A percentile compares a stretch with the other conserved stretches of the same genome.
These are phyloP conservation scores for Colletotrichum zoysiae DNA, from an alignment of 2,329 filamentous ascomycete genomes.

Conservation along the genomic window DNA sequence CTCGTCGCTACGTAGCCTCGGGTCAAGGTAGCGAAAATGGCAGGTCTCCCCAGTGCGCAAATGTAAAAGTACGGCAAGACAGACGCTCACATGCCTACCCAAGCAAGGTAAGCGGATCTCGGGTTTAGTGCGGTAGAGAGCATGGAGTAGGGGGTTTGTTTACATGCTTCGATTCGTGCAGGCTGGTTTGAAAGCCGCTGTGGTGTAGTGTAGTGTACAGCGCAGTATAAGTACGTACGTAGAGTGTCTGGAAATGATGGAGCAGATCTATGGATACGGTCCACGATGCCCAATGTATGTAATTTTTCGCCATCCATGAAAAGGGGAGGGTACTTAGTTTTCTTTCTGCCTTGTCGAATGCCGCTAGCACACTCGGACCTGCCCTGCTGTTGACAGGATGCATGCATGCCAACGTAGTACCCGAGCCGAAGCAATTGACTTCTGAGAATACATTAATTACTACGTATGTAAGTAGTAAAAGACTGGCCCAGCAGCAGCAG, in stretches of 20 bases:
- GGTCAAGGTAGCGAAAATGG: slow-evolving; percentile 25
- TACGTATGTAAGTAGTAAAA: background rate
- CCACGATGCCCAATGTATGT: slow-evolving; percentile 32
- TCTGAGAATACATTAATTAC: background rate
- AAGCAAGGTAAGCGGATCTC: background rate
- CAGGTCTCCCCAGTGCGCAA: background rate
- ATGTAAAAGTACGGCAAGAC: background rate
- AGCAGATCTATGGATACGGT: slow-evolving; percentile 35
- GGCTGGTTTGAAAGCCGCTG: slow-evolving; percentile 12
- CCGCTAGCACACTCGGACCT: background rate
- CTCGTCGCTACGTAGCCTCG: slow-evolving; percentile 13
- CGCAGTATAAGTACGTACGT: no score
- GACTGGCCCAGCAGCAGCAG: slow-evolving; percentile 2
- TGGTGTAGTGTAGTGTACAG: background rate
- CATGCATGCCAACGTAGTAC: slow-evolving; percentile 10
- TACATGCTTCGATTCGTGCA: slow-evolving; percentile 8
- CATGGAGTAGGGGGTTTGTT: background rate
- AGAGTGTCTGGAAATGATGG: slow-evolving; percentile 35
- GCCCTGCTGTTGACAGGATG: slow-evolving; percentile 2
- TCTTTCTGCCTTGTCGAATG: slow-evolving; percentile 21
- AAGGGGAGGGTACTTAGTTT: slow-evolving; percentile 18
- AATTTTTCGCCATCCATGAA: slow-evolving; percentile 37
- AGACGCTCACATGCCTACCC: slow-evolving; percentile 9
- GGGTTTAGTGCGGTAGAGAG: slow-evolving; percentile 1
- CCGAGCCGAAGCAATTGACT: slow-evolving; percentile 27